Evolutionary conservation across 176 grass and related monocot species (phyloP), one percentile per base, ranked within the genome.

Genomic region (Panicum miliaceum): DNA sequence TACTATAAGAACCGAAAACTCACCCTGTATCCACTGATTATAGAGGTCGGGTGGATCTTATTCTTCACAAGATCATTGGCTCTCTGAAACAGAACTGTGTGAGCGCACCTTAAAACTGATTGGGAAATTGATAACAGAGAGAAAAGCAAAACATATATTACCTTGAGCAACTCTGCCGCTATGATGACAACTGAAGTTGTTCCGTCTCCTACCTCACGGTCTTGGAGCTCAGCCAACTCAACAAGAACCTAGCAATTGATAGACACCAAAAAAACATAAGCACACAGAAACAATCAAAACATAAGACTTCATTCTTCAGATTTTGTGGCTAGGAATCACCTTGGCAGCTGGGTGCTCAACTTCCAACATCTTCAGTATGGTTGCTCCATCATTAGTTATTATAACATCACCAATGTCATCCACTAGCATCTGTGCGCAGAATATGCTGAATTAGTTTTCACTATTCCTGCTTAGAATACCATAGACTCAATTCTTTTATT

Each of bases 391-490:
- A 84, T 96, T 99, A 75, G 96, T 99, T 50, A 96, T 99, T 51
- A 91, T 96, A 64, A 96, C 96, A 84, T 99, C 91, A 78, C 96
- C 93, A 26, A 99, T 99, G 80, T 99, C 93, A 87, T 96, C 91
- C 69, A 96, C 93, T 47, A 94, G 84, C 93, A 99, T 99, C 93
- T 96, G 74, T 47, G 84, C 76, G 15, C 5, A 60, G 8, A 54
- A 78, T 29, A 29, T 32, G 35, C 57, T n/a, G 41, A 87, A 38
- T 90, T 84, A 89, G 47, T 53, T 50, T 43, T 60, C 4, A 0
- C 3, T 8, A 51, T 2, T 54, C 23, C 38, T 41, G 2, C 34
- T 69, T 62, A 80, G 13, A 12, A 65, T 13, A 27, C 3, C 53
- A 48, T 8, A 43, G 58, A 47, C 13, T 59, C 34, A 43, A 43